Conservation (phyloP, 2,329 filamentous ascomycete genomes). For the Camillea tinctor region DNA sequence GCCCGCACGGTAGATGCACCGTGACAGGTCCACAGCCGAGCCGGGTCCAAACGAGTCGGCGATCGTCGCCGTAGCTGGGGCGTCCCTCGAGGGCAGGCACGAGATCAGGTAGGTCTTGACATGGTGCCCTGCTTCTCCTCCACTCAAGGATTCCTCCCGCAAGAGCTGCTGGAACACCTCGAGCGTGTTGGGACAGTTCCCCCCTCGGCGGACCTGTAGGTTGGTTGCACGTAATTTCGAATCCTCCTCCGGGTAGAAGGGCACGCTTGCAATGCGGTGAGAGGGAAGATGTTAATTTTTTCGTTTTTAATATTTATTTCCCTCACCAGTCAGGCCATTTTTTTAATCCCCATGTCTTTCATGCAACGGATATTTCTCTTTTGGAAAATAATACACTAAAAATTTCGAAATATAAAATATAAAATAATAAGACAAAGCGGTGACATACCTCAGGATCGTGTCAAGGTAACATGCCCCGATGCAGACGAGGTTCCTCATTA, state of each 20-base stretch:
- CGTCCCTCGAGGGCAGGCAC: slow-evolving; percentile 52
- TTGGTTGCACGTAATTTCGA: slow-evolving; percentile 66
- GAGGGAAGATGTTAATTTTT: slow-evolving; percentile 5
- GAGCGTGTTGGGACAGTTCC: slow-evolving; percentile 71
- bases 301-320: slow-evolving; percentile 5
- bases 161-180: slow-evolving; percentile 68
- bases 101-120: slow-evolving; percentile 46
- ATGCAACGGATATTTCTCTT: no score
- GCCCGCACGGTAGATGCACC: slow-evolving; percentile 59
- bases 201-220: slow-evolving; percentile 61
- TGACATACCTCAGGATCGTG: slow-evolving; percentile 60
- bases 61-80: slow-evolving; percentile 52
- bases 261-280: slow-evolving; percentile 48
- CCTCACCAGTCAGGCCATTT: neutral
- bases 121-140: slow-evolving; percentile 5
- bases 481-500: slow-evolving; percentile 58
- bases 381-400: no score
- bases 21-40: slow-evolving; percentile 44
- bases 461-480: slow-evolving; percentile 70
- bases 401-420: no score
- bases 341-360: neutral
- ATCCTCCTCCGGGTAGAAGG: slow-evolving; percentile 68
- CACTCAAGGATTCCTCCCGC: slow-evolving; percentile 1
- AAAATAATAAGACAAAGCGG: no score
- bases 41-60: slow-evolving; percentile 49